Conservation (phyloP, 768 basidiomycete species). For the Suillus subluteus region DNA sequence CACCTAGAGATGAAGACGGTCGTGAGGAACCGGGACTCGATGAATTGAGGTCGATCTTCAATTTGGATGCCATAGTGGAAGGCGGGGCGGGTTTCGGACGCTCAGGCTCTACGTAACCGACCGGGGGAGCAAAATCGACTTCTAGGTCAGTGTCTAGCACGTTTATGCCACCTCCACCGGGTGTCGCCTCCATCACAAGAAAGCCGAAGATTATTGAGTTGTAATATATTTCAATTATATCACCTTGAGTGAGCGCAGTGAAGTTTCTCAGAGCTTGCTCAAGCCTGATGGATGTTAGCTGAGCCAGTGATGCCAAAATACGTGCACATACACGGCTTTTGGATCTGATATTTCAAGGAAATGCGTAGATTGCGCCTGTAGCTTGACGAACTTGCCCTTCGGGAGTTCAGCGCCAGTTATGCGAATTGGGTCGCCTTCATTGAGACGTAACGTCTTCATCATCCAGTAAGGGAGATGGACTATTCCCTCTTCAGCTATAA, state of each 20-base stretch:
- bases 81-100: conserved; percentile 80
- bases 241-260: conserved; percentile 88
- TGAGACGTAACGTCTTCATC: conserved; percentile 94
- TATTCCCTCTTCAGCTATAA: conserved; percentile 95
- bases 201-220: conserved; percentile 95
- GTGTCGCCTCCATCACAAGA: conserved; percentile 91
- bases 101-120: conserved; percentile 94
- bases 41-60: conserved; percentile 90
- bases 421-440: conserved; percentile 94
- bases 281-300: conserved; percentile 53
- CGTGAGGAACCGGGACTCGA: conserved; percentile 86
- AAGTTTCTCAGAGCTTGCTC: conserved; percentile 96
- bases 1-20: conserved; percentile 74
- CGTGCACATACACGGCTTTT: conserved; percentile 85
- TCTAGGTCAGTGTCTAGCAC: conserved; percentile 96
- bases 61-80: conserved; percentile 93
- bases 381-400: conserved; percentile 95
- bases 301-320: background rate
- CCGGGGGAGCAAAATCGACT: conserved; percentile 94
- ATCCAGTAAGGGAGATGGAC: conserved; percentile 99
- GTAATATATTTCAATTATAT: conserved; percentile 98
- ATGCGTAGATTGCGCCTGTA: conserved; percentile 93
- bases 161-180: conserved; percentile 85
- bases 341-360: conserved; percentile 98
- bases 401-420: conserved; percentile 86